phyloP scores from a whole-genome alignment of 164 flowering plant species.

The Dillenia suffruticosa region DNA sequence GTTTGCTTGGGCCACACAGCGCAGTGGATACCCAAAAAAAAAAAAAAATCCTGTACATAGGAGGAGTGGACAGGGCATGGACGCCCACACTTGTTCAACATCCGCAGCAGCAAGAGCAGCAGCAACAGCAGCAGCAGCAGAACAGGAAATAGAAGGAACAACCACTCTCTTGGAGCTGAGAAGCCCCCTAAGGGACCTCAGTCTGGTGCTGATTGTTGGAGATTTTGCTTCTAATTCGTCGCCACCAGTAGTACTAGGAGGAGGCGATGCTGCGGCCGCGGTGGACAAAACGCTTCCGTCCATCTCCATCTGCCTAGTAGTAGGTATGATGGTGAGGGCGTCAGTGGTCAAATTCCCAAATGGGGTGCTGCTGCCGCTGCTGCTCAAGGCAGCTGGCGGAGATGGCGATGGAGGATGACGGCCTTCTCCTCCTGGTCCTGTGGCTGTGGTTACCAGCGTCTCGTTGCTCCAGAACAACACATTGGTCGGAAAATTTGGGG shows the following conservation, averaged over 20 bases:
- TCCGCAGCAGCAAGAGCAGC: slow-evolving; percentile 22
- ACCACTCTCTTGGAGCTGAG: slow-evolving; percentile 53
- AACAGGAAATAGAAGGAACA: slow-evolving; percentile 27
- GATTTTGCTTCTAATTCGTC: slow-evolving; percentile 43
- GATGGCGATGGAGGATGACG: slow-evolving; percentile 13
- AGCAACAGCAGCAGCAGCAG: neutral
- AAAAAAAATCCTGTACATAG: too few species aligned
- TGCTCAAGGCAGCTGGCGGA: slow-evolving; percentile 4
- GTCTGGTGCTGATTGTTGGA: slow-evolving; percentile 32
- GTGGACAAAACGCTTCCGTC: slow-evolving; percentile 11
- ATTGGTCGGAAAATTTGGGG: slow-evolving; percentile 54
- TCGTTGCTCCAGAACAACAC: slow-evolving; percentile 75
- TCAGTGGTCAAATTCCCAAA: slow-evolving; percentile 46
- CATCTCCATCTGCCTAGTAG: neutral
- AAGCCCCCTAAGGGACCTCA: slow-evolving; percentile 62
- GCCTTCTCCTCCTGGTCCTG: slow-evolving; percentile 19
- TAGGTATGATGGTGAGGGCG: slow-evolving; percentile 22
- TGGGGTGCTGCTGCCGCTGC: slow-evolving; percentile 2
- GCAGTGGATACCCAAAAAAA: too few species aligned
- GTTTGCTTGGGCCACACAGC: too few species aligned
- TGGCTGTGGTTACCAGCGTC: slow-evolving; percentile 39
- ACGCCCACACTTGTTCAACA: slow-evolving; percentile 5
- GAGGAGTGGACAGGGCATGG: too few species aligned
- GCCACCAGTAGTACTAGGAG: slow-evolving; percentile 14
- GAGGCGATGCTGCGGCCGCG: slow-evolving; percentile 12